Percentiles rank a stretch among this genome's conserved stretches.
Evolutionary conservation across 179 eudicot species (phyloP).

Genomic region (Camellia oleifera): DNA sequence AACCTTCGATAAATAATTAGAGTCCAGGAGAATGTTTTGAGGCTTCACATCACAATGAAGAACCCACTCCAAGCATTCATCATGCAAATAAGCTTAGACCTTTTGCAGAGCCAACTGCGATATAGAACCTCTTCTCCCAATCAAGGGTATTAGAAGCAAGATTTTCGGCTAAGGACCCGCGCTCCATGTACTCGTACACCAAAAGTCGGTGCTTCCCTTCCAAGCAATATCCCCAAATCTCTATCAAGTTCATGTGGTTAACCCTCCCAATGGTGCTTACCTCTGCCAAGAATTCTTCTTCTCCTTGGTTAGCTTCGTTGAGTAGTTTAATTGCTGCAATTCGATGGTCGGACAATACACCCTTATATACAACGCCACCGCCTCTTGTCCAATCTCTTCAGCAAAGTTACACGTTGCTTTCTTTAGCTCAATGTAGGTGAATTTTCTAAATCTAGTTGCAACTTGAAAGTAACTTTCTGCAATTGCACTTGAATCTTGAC

Average conservation of each 20-base stretch:
- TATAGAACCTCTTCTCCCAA: conserved; percentile 26
- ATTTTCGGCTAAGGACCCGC: conserved; percentile 25
- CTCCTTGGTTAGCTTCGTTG: conserved; percentile 26
- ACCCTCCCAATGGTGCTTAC: conserved; percentile 30
- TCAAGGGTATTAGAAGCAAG: conserved; percentile 12
- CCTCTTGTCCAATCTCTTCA: conserved; percentile 39
- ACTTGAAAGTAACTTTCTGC: conserved; percentile 13
- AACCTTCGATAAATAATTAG: conserved; percentile 30
- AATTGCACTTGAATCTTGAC: background rate
- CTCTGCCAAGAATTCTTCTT: conserved; percentile 34
- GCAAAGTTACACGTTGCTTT: conserved; percentile 26
- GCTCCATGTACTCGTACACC: conserved; percentile 37
- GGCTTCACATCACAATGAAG: conserved; percentile 47
- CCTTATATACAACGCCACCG: conserved; percentile 33
- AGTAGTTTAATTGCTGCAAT: conserved; percentile 36
- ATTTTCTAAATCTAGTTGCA: conserved; percentile 27
- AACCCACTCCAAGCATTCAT: conserved; percentile 46
- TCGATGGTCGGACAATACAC: conserved; percentile 25
- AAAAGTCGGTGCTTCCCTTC: conserved; percentile 33
- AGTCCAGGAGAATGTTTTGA: conserved; percentile 32
- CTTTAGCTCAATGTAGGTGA: conserved; percentile 31
- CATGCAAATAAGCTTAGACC: conserved; percentile 41
- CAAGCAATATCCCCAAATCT: conserved; percentile 38
- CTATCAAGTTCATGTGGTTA: conserved; percentile 39
- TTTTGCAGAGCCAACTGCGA: conserved; percentile 36